Conservation (phyloP, 2,329 filamentous ascomycete genomes). For the Pyricularia grisea region DNA sequence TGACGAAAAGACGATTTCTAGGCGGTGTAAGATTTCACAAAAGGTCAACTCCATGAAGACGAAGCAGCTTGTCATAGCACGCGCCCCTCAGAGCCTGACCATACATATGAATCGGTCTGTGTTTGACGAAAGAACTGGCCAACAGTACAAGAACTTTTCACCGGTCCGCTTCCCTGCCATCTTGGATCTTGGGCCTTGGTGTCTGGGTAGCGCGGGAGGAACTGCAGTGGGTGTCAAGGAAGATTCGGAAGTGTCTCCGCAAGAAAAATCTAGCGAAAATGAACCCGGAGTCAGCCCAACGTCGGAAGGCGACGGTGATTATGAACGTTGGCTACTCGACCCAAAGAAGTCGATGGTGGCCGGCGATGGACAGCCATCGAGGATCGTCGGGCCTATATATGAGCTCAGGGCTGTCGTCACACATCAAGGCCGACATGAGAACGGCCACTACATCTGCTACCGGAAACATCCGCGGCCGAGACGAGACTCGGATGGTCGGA, state of each 20-base stretch:
- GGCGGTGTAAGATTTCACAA: slow-evolving; percentile 57
- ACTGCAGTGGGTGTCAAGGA: slow-evolving; percentile 3
- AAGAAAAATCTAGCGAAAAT: not conserved
- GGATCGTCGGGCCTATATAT: slow-evolving; percentile 53
- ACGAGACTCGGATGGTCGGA: not conserved
- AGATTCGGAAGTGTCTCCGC: not conserved
- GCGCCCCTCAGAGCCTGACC: slow-evolving; percentile 70
- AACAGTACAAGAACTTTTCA: slow-evolving; percentile 75
- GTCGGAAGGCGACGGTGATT: slow-evolving; percentile 16
- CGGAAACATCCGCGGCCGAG: slow-evolving; percentile 48
- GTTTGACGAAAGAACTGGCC: slow-evolving; percentile 75
- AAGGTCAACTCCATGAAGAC: slow-evolving; percentile 76
- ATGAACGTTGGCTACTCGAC: slow-evolving; percentile 62
- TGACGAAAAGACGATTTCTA: slow-evolving; percentile 53
- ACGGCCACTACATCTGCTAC: slow-evolving; percentile 93
- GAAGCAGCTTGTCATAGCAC: slow-evolving; percentile 76
- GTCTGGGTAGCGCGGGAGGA: slow-evolving; percentile 51
- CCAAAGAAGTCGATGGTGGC: slow-evolving; percentile 67
- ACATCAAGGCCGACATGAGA: slow-evolving; percentile 85
- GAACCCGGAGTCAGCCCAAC: slow-evolving; percentile 9
- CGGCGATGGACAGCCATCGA: slow-evolving; percentile 37
- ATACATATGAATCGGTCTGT: slow-evolving; percentile 88
- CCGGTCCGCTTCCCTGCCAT: slow-evolving; percentile 65
- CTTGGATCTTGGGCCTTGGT: slow-evolving; percentile 79
- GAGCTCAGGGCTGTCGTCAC: slow-evolving; percentile 76